These are phyloP conservation scores for Brassica carinata DNA, from an alignment of 345 rosid genomes.

Conservation along the genomic window DNA sequence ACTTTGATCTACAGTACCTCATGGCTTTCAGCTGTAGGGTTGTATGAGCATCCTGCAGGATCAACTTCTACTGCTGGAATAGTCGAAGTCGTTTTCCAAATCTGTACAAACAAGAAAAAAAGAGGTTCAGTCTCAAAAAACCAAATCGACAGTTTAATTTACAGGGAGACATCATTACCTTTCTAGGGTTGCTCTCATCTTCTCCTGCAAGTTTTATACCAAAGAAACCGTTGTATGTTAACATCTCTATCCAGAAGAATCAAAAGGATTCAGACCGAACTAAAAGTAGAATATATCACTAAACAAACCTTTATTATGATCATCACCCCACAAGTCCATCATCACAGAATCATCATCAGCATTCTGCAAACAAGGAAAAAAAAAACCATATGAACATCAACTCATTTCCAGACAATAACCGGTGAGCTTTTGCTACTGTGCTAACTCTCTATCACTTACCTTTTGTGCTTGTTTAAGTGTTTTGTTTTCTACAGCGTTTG, in stretches of 20 bases:
- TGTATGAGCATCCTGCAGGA: slow-evolving; percentile 89
- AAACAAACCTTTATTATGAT: slow-evolving; percentile 60
- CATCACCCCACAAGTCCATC: slow-evolving; percentile 72
- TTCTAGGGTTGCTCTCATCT: slow-evolving; percentile 43
- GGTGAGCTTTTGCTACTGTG: neutral
- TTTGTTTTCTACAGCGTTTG: slow-evolving; percentile 21
- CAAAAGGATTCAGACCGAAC: neutral
- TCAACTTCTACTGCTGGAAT: slow-evolving; percentile 97
- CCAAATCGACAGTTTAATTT: neutral
- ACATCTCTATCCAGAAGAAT: neutral
- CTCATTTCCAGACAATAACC: neutral
- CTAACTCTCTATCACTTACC: slow-evolving; percentile 39
- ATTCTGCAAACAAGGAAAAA: slow-evolving; percentile 40
- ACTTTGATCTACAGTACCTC: slow-evolving; percentile 47
- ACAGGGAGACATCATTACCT: slow-evolving; percentile 47
- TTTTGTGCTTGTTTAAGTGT: slow-evolving; percentile 38
- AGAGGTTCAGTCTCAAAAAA: neutral
- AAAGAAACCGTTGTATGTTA: neutral
- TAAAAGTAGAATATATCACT: neutral
- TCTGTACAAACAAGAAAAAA: slow-evolving; percentile 38
- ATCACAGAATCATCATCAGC: slow-evolving; percentile 47
- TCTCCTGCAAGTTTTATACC: slow-evolving; percentile 47
- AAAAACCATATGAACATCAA: slow-evolving; percentile 13
- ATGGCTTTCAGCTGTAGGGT: slow-evolving; percentile 81
- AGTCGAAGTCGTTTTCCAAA: slow-evolving; percentile 47